phyloP scores from a whole-genome alignment of 148 eudicot species.

The Dianthus caryophyllus region DNA sequence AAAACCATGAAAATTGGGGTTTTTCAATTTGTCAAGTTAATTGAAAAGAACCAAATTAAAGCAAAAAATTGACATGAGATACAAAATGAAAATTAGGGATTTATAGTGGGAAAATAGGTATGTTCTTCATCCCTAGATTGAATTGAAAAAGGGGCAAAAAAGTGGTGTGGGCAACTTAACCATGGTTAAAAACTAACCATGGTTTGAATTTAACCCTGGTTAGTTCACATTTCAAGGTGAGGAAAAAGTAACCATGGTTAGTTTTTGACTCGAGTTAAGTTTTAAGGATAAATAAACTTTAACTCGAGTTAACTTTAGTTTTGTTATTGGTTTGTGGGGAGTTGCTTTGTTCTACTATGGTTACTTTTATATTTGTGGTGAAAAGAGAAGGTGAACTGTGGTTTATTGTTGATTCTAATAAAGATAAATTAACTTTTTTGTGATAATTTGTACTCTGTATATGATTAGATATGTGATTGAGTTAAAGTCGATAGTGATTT shows the following conservation, averaged over 20 bases:
- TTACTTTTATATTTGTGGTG: neutral
- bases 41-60: conserved; percentile 15
- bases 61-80: neutral
- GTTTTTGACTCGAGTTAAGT: conserved; percentile 8
- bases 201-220: conserved; percentile 7
- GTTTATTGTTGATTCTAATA: neutral
- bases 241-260: conserved; percentile 1
- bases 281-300: too few relatives aligned
- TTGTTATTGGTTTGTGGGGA: too few relatives aligned
- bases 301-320: too few relatives aligned
- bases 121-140: conserved; percentile 17
- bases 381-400: neutral
- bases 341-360: neutral
- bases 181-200: conserved; percentile 8
- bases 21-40: neutral
- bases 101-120: conserved; percentile 10
- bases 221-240: neutral
- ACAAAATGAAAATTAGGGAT: neutral
- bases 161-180: conserved; percentile 12
- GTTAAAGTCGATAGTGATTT: too few relatives aligned
- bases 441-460: too few relatives aligned
- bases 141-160: conserved; percentile 13
- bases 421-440: too few relatives aligned
- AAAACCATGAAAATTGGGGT: conserved; percentile 7
- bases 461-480: too few relatives aligned